Conservation (phyloP, 352 stramenopile species). For the Phytophthora aleatoria region DNA sequence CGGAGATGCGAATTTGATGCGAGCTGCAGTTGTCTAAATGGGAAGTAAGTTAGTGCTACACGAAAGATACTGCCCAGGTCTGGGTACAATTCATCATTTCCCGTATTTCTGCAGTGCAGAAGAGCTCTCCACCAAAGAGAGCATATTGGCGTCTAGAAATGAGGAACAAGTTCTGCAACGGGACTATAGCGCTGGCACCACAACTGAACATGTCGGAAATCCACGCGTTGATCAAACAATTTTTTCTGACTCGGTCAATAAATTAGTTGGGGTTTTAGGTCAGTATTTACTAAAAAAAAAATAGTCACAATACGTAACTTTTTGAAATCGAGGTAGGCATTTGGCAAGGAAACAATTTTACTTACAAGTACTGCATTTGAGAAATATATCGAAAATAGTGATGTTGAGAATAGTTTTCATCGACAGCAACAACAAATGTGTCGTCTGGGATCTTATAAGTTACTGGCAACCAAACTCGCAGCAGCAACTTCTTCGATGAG, state of each 20-base stretch:
- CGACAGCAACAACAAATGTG: no score
- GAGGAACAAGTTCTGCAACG: slow-evolving; percentile 1
- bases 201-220: slow-evolving; percentile 4
- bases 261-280: not conserved
- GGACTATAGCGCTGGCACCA: not conserved
- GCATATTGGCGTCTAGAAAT: slow-evolving; percentile 8
- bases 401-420: no score
- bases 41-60: not conserved
- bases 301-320: no score
- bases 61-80: slow-evolving; percentile 2
- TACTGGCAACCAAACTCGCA: no score
- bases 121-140: slow-evolving; percentile 3
- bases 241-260: not conserved
- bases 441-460: no score
- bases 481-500: slow-evolving; percentile 22
- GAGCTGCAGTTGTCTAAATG: slow-evolving; percentile 1
- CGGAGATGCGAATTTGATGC: not conserved
- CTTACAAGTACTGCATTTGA: no score
- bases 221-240: not conserved
- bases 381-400: no score
- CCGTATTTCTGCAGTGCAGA: not conserved
- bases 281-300: no score
- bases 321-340: no score
- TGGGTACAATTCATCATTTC: not conserved
- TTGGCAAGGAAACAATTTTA: no score